Evolutionary conservation across 2,329 filamentous ascomycete genomes (phyloP).

Genomic region (Botryotinia calthae): DNA sequence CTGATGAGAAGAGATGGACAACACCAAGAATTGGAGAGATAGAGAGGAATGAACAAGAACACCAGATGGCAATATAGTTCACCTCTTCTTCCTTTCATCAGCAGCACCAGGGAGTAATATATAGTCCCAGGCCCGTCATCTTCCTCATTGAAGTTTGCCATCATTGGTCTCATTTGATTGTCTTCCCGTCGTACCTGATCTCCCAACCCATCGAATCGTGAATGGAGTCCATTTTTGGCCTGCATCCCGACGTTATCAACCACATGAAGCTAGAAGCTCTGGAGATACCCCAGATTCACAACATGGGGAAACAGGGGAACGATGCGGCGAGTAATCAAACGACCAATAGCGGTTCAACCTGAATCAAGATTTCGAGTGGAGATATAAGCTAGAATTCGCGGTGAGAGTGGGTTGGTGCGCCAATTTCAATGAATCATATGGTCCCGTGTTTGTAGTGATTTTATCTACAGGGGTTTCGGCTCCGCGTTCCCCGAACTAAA

Average conservation of each 20-base stretch:
- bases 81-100: not conserved
- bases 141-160: not conserved
- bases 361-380: not conserved
- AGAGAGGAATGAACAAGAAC: not conserved
- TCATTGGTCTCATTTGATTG: not conserved
- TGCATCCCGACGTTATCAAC: not conserved
- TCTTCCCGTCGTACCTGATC: not conserved
- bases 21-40: not conserved
- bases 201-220: not conserved
- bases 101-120: not conserved
- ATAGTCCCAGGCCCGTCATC: not conserved
- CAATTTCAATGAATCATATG: not conserved
- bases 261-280: not conserved
- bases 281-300: not conserved
- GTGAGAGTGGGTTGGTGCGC: not conserved
- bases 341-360: not conserved
- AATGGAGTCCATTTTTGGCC: not conserved
- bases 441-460: not conserved
- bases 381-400: not conserved
- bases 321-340: not conserved
- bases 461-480: not conserved
- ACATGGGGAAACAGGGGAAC: not conserved
- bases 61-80: not conserved
- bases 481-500: slow-evolving; percentile 1
- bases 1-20: not conserved